Conservation (phyloP, 2,329 filamentous ascomycete genomes). For the Colletotrichum spinosum region DNA sequence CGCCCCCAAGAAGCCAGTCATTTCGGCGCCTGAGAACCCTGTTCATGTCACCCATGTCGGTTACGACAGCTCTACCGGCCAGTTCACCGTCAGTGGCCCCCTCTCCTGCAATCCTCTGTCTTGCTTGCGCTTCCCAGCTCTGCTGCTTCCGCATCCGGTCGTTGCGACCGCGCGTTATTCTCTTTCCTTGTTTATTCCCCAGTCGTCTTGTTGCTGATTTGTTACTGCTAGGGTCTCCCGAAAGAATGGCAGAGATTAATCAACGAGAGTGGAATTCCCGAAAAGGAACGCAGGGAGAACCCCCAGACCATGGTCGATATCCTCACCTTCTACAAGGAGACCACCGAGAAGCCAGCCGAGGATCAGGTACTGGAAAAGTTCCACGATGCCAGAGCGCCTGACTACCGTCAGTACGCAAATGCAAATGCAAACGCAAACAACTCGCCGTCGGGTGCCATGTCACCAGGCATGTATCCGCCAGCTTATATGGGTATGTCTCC, state of each 20-base stretch:
- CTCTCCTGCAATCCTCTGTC: conserved; percentile 14
- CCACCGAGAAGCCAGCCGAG: conserved; percentile 81
- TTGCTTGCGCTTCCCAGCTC: conserved; percentile 15
- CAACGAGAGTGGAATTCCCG: conserved; percentile 94
- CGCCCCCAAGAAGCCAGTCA: conserved; percentile 89
- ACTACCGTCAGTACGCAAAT: conserved; percentile 57
- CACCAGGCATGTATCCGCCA: conserved; percentile 65
- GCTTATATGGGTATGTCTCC: conserved; percentile 70
- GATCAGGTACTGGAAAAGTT: conserved; percentile 97
- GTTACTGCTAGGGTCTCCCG: conserved; percentile 77
- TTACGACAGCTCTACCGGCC: conserved; percentile 94
- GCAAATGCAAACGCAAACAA: conserved; percentile 42
- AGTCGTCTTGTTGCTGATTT: conserved; percentile 38
- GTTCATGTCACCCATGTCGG: conserved; percentile 98
- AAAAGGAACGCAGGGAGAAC: conserved; percentile 95
- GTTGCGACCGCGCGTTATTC: not conserved
- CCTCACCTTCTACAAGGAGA: conserved; percentile 97
- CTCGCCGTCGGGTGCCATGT: conserved; percentile 58
- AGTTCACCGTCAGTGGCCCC: conserved; percentile 84
- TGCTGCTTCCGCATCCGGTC: conserved; percentile 23
- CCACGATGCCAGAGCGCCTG: conserved; percentile 79
- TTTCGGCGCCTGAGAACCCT: conserved; percentile 97
- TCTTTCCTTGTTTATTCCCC: conserved; percentile 18
- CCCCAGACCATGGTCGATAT: conserved; percentile 97
- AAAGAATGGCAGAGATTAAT: conserved; percentile 98